phyloP scores from a whole-genome alignment of 2,329 filamentous ascomycete genomes.

The Arthrobotrys sinensis region DNA sequence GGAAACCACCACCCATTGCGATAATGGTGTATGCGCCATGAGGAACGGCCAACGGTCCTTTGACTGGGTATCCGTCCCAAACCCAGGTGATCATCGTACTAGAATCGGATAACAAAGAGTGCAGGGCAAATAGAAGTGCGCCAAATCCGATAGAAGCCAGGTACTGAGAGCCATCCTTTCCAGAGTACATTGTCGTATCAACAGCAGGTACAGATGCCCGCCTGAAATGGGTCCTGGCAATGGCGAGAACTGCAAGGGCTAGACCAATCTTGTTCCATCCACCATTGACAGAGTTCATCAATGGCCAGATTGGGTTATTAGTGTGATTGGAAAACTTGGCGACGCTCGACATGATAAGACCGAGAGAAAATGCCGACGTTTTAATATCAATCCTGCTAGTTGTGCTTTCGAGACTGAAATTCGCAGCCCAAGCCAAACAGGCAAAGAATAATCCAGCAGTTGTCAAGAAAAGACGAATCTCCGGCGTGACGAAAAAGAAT shows the following conservation, averaged over 20 bases:
- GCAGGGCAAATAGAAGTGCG: slow-evolving; percentile 88
- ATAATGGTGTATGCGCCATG: slow-evolving; percentile 89
- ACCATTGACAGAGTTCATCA: slow-evolving; percentile 89
- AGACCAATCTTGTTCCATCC: slow-evolving; percentile 92
- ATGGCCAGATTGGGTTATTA: slow-evolving; percentile 97
- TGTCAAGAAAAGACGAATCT: slow-evolving; percentile 82
- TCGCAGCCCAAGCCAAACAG: slow-evolving; percentile 86
- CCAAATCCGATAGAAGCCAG: slow-evolving; percentile 84
- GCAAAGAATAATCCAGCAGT: slow-evolving; percentile 85
- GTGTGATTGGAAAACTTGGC: slow-evolving; percentile 94
- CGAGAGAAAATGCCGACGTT: slow-evolving; percentile 83
- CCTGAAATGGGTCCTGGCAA: slow-evolving; percentile 81
- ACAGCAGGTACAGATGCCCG: slow-evolving; percentile 71
- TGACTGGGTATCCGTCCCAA: slow-evolving; percentile 94
- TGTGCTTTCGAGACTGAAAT: slow-evolving; percentile 83
- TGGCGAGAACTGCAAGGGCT: slow-evolving; percentile 80
- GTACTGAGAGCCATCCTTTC: slow-evolving; percentile 77
- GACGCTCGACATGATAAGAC: slow-evolving; percentile 86
- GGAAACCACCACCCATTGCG: slow-evolving; percentile 86
- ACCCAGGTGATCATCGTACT: slow-evolving; percentile 99
- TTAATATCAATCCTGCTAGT: slow-evolving; percentile 83
- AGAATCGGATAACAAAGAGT: slow-evolving; percentile 93
- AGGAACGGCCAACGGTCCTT: slow-evolving; percentile 88
- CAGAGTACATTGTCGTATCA: slow-evolving; percentile 71
- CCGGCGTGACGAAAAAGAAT: slow-evolving; percentile 81